These are phyloP conservation scores for Sambucus nigra DNA, from an alignment of 129 eudicot genomes.

Conservation along the genomic window DNA sequence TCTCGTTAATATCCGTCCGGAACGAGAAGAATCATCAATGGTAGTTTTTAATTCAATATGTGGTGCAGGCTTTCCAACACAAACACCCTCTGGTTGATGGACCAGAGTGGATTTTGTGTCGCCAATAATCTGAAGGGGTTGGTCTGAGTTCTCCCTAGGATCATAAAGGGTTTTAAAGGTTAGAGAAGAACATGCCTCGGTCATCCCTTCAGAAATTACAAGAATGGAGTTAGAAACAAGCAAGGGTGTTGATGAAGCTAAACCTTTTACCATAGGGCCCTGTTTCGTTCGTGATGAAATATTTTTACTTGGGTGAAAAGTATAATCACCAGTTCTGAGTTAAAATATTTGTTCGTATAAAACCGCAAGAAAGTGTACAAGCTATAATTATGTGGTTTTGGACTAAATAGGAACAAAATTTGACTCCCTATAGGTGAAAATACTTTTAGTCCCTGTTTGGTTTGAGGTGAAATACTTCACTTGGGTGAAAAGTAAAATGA, in stretches of 20 bases:
- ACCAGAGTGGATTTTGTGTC: constrained; percentile 8
- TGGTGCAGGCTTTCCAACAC: constrained; percentile 92
- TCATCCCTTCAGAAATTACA: constrained; percentile 46
- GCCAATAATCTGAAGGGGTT: background rate
- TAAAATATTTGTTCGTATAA: no score
- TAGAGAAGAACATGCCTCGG: constrained; percentile 86
- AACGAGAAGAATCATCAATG: constrained; percentile 23
- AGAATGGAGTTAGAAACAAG: background rate
- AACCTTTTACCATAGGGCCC: no score
- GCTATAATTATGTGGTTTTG: no score
- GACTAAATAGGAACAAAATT: no score
- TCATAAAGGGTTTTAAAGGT: constrained; percentile 76
- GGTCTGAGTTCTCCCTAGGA: constrained; percentile 23
- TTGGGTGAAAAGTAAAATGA: no score
- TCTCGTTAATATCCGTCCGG: constrained; percentile 66
- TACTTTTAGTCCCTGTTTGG: no score
- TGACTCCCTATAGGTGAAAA: no score
- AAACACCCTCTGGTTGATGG: constrained; percentile 44
- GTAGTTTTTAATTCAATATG: constrained; percentile 61
- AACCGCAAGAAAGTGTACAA: no score
- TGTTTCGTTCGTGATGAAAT: no score
- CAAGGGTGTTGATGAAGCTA: background rate
- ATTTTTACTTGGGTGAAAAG: no score
- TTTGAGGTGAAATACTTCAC: no score
- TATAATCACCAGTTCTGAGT: no score